phyloP scores from a whole-genome alignment of 2,329 filamentous ascomycete species.

The Amphichorda felina region DNA sequence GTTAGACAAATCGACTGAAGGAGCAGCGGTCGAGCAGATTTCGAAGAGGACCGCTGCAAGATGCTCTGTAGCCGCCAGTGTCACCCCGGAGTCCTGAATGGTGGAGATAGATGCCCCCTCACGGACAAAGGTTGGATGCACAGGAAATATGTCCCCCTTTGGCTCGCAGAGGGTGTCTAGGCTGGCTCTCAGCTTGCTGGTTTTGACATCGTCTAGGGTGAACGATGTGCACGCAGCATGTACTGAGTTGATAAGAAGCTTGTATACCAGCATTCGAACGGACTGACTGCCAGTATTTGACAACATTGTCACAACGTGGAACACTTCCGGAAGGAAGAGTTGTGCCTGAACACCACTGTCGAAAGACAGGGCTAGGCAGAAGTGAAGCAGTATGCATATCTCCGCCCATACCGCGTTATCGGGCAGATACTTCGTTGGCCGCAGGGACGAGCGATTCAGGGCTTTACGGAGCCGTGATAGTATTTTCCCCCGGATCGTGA shows the following conservation, averaged over 20 bases:
- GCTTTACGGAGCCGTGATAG: constrained; percentile 55
- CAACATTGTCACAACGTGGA: constrained; percentile 60
- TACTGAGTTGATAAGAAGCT: constrained; percentile 53
- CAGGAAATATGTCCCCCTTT: constrained; percentile 44
- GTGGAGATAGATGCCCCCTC: constrained; percentile 44
- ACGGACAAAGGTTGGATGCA: constrained; percentile 28
- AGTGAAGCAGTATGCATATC: constrained; percentile 54
- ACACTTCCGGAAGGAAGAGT: constrained; percentile 56
- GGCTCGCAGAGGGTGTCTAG: constrained; percentile 49
- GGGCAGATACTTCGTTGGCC: constrained; percentile 52
- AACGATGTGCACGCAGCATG: constrained; percentile 59
- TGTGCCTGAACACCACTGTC: constrained; percentile 56
- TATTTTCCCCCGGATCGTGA: constrained; percentile 53
- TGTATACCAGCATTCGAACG: constrained; percentile 47
- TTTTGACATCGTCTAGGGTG: constrained; percentile 43
- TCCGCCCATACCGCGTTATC: constrained; percentile 61
- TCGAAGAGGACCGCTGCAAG: constrained; percentile 52
- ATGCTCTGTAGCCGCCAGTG: constrained; percentile 46
- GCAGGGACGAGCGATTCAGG: constrained; percentile 52
- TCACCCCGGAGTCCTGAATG: constrained; percentile 37
- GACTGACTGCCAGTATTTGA: constrained; percentile 50
- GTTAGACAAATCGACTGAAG: constrained; percentile 53
- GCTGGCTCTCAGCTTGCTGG: constrained; percentile 41
- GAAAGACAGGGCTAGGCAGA: constrained; percentile 56
- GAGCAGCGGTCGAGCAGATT: constrained; percentile 49